Evolutionary conservation across 1,284 basidiomycete genomes (phyloP), one percentile per base, ranked within the genome.

Genomic region (Erythrobasidium hasegawianum): DNA sequence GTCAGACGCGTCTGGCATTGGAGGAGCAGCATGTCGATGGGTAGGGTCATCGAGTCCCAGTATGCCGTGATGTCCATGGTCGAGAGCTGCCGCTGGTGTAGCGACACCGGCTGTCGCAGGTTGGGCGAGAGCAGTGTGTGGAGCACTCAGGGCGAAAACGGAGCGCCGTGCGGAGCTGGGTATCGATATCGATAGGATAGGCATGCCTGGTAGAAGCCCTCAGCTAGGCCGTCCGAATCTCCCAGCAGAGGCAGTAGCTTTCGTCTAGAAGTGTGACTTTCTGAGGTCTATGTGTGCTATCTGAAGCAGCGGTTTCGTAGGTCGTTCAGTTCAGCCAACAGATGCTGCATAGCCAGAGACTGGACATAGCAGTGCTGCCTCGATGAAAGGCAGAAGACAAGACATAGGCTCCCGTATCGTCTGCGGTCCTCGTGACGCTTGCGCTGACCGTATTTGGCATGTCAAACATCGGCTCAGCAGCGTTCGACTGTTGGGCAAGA

Each of bases 101-200:
- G 50, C 50, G 24, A 26, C 50, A 24, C 14, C 8, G 50, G 50
- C 50, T 7, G 50, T 29, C 26, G 50, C 50, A 14, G 55, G n/a
- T 57, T 24, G 26, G 3, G 18, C 18, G 7, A 53, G 22, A 10
- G 62, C 62, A 33, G 54, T 65, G 18, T 52, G 55, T 8, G 62
- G 62, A 14, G 62, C 62, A 29, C 55, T 57, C 16, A 55, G 62
- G 18, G 49, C 62, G 22, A 65, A 53, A 26, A 53, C 50, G 20
- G 22, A 45, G 24, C 62, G 43, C 14, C 62, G 41, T 14, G 62
- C 62, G 39, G 62, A 58, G 13, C 45, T 39, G 2, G 62, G 62
- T 22, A 65, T 65, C 55, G 43, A 20, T 40, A 65, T 65, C 33
- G 41, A 57, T 10, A 65, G 56, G 29, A 65, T 65, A 33, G 62